These are phyloP conservation scores for Dictyostelium purpureum DNA, from an alignment of 78 protist genomes.

Conservation along the genomic window DNA sequence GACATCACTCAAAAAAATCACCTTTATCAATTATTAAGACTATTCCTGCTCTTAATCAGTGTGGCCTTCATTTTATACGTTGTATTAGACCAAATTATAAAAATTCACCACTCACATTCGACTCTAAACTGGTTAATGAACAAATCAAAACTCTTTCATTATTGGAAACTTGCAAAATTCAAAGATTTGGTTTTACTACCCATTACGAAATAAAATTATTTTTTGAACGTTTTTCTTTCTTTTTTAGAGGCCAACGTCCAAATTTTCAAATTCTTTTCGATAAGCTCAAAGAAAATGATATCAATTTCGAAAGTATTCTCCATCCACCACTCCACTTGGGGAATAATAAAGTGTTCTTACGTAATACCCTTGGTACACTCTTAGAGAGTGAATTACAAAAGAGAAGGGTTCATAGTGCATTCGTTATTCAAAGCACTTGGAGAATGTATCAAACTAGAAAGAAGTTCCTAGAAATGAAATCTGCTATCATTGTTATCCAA, in stretches of 20 bases:
- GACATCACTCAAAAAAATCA: slow-evolving; percentile 3
- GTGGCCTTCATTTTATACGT: slow-evolving; percentile 88
- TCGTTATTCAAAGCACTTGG: slow-evolving; percentile 65
- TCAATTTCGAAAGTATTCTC: slow-evolving; percentile 8
- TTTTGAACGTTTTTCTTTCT: slow-evolving; percentile 56
- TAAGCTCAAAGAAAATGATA: slow-evolving; percentile 28
- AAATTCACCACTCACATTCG: slow-evolving; percentile 32
- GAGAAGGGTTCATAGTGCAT: background rate
- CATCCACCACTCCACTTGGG: slow-evolving; percentile 38
- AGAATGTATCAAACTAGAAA: slow-evolving; percentile 42
- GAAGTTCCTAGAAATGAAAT: slow-evolving; percentile 12
- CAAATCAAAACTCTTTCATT: slow-evolving; percentile 86
- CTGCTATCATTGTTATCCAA: background rate
- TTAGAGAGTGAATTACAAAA: slow-evolving; percentile 60
- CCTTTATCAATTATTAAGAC: slow-evolving; percentile 53
- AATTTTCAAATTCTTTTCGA: slow-evolving; percentile 1
- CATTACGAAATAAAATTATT: slow-evolving; percentile 78
- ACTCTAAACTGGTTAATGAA: slow-evolving; percentile 38
- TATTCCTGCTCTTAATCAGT: slow-evolving; percentile 1
- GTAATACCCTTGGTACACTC: slow-evolving; percentile 24
- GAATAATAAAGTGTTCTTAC: background rate
- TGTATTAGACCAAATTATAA: slow-evolving; percentile 93
- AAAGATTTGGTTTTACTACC: slow-evolving; percentile 90
- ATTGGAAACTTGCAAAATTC: slow-evolving; percentile 87
- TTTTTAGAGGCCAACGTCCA: background rate